Base-by-base conservation (phyloP, 2,329 filamentous ascomycete genomes). In the Neofusicoccum umdonicola region DNA sequence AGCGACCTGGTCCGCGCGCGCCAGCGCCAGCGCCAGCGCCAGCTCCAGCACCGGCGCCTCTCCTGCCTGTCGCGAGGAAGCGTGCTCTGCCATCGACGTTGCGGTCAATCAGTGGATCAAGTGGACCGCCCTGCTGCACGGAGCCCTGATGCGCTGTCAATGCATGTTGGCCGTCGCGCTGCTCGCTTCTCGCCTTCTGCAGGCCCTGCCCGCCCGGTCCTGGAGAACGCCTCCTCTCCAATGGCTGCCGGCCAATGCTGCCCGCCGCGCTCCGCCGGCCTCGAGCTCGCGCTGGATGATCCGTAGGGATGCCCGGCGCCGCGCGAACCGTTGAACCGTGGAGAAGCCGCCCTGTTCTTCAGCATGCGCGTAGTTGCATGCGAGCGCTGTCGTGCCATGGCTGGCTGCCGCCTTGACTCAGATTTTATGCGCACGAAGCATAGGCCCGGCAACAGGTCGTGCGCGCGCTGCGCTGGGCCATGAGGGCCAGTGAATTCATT, bases 71-170 rank as follows among this genome's bases (percentile, higher is more conserved):
- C 51, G 50, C 50, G 35, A 58, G 44, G 31, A 34, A 47, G 39
- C 37, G 37, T 60, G 37, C 37, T 42, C 56, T 35, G 35, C 34
- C 57, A 31, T 17, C 57, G 57, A 63, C 48, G 60, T 50, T 63
- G 45, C 47, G 48, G 22, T 58, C 52, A 41, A 50, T 60, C 63
- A 60, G 54, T 65, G 54, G 63, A 58, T 60, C 63, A 58, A 60
- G 52, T 50, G 62, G 57, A 61, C 57, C 57, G 60, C 35, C 60
- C 37, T 50, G 31, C 61, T 63, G 61, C 61, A 63, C 61, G 48
- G 45, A 47, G 48, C 58, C 61, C 54, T 51, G 54, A 58, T 65
- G 63, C 56, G 63, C 56, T 65, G 63, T 65, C 63, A 65, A 65
- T 65, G 63, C 63, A 65, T 50, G 42, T 39, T 62, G 44, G 44